phyloP scores from a whole-genome alignment of 1,284 basidiomycete genomes.

The Fomitopsis betulina region DNA sequence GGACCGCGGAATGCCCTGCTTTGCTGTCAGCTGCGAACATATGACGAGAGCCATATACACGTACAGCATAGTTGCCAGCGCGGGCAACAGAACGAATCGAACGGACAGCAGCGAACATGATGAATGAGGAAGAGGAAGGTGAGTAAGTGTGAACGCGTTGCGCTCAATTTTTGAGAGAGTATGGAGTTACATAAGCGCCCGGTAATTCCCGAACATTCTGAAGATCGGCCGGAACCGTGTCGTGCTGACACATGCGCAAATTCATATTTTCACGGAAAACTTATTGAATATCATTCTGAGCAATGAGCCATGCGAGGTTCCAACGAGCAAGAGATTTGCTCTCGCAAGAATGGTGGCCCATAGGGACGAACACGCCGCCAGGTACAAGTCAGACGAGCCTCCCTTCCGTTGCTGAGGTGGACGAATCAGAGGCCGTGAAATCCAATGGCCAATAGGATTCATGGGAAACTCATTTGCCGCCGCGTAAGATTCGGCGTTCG shows the following conservation, averaged over 20 bases:
- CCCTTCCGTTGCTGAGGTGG: neutral
- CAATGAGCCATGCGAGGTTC: too few species aligned
- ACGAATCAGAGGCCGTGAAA: neutral
- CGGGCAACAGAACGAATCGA: constrained; percentile 54
- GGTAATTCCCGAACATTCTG: constrained; percentile 12
- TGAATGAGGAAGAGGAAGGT: constrained; percentile 37
- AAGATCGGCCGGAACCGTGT: neutral
- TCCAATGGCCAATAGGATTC: neutral
- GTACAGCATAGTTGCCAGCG: constrained; percentile 62
- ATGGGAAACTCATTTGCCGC: neutral
- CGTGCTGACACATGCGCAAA: neutral
- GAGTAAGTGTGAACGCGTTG: constrained; percentile 22
- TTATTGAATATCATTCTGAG: neutral
- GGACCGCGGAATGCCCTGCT: constrained; percentile 62
- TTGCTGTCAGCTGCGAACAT: constrained; percentile 7
- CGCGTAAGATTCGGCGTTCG: neutral
- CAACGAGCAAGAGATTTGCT: too few species aligned
- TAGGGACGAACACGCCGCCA: too few species aligned
- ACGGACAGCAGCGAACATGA: constrained; percentile 62
- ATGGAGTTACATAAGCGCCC: constrained; percentile 19
- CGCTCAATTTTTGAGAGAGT: constrained; percentile 21
- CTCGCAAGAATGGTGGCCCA: too few species aligned
- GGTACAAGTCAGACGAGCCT: too few species aligned
- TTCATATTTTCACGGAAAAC: neutral
- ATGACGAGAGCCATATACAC: constrained; percentile 19